Conservation (phyloP, 2,329 filamentous ascomycete species). For the Grosmannia huntii region DNA sequence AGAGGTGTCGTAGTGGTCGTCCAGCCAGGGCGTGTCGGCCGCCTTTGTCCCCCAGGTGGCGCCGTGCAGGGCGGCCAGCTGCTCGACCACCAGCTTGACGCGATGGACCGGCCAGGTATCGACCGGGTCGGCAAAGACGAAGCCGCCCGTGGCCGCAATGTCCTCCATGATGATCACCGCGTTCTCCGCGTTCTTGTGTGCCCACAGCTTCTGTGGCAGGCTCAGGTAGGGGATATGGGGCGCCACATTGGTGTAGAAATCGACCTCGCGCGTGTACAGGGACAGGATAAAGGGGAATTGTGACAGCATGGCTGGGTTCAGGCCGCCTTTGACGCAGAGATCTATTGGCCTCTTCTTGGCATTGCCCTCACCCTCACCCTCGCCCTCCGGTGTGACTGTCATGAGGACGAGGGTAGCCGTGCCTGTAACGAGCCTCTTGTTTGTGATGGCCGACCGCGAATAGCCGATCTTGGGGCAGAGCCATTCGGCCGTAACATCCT, state of each 20-base stretch:
- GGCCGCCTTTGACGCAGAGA: constrained; percentile 32
- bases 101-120: constrained; percentile 14
- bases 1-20: constrained; percentile 9
- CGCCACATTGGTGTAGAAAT: constrained; percentile 13
- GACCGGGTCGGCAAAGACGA: constrained; percentile 30
- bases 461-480: not conserved
- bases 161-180: constrained; percentile 58
- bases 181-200: constrained; percentile 16
- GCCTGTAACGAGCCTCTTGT: not conserved
- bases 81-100: constrained; percentile 17
- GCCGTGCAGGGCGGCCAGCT: constrained; percentile 22
- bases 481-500: not conserved
- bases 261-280: constrained; percentile 16
- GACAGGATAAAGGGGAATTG: constrained; percentile 10
- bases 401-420: not conserved
- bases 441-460: not conserved
- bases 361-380: not conserved
- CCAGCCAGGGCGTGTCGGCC: constrained; percentile 16
- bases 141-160: constrained; percentile 38
- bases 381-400: not conserved
- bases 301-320: constrained; percentile 35
- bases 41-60: constrained; percentile 14
- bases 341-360: not conserved
- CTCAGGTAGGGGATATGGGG: constrained; percentile 14
- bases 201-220: constrained; percentile 9